Evolutionary conservation across 1,284 basidiomycete genomes (phyloP), one percentile per base, ranked within the genome.

Genomic region (Ceratobasidium sp.): DNA sequence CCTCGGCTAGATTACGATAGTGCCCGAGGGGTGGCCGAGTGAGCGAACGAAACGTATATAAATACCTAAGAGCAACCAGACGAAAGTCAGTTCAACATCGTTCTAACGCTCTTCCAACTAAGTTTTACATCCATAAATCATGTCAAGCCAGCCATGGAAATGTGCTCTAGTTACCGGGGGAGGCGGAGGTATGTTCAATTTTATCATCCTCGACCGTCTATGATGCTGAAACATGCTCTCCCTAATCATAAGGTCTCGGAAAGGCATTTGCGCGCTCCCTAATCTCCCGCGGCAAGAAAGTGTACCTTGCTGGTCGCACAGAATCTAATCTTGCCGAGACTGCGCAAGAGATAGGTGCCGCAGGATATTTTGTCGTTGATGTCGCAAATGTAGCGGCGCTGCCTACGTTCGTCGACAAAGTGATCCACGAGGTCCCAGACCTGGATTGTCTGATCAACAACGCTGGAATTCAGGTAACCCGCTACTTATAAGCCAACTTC

Each of bases 381-480:
- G 79, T 79, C 4, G 80, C 80, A 16, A 77, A 80, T 39, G 75
- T 77, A 8, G 58, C 73, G 5, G 76, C 78, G 9, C 76, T 80
- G 21, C 73, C 77, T 4, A 60, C 76, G 0, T 79, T 81, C 67
- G 62, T 78, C 57, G 74, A 78, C 23, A 79, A 76, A 52, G 73
- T 82, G 32, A 72, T 78, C 10, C 59, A 69, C 18, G 80, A 81
- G 58, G 80, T 81, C 72, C 80, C 81, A 4, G 80, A 82, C 50
- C 76, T 81, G 30, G 81, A 82, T 75, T 80, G 80, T 58, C 69
- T 82, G 57, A 79, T 81, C 76, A 81, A 81, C 76, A 82, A 82
- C 76, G 81, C 81, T 3, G 81, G 81, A 3, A 80, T 82, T 0
- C 81, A 82, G 71, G 59, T 61, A 3, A 1, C 2, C 4, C 28